Conservation (phyloP, 306 rosid genomes). For the Trifolium dubium region DNA sequence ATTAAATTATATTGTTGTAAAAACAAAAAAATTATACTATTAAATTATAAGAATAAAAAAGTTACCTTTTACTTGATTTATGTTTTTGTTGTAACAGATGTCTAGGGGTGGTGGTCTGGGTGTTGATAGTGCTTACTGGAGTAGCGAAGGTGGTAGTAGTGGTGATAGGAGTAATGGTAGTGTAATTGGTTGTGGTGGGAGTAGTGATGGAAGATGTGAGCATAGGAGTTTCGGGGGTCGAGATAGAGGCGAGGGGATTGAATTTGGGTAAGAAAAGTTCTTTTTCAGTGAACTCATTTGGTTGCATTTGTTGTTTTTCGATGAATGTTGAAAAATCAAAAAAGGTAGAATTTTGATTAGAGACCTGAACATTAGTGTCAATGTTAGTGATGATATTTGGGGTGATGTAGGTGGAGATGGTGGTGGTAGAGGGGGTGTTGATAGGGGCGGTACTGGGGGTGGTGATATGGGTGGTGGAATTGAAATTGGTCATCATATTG, state of each 20-base stretch:
- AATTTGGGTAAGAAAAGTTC: background rate
- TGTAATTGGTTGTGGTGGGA: too few relatives aligned
- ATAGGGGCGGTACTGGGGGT: background rate
- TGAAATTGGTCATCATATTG: constrained; percentile 48
- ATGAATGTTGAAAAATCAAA: background rate
- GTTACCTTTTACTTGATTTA: constrained; percentile 62
- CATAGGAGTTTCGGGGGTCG: too few relatives aligned
- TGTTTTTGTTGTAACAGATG: constrained; percentile 39
- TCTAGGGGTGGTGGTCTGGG: constrained; percentile 29
- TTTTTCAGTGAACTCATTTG: background rate
- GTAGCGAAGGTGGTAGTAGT: background rate
- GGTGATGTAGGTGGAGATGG: background rate
- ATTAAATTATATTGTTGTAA: background rate
- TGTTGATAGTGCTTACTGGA: constrained; percentile 3
- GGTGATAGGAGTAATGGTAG: background rate
- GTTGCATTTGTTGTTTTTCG: background rate
- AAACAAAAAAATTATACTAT: too few relatives aligned
- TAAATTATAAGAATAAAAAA: background rate
- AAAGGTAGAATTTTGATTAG: background rate
- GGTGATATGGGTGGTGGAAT: background rate
- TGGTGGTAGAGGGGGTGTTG: background rate
- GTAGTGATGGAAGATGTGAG: too few relatives aligned
- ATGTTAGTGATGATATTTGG: background rate
- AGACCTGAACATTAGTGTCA: background rate
- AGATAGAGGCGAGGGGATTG: too few relatives aligned